phyloP scores from a whole-genome alignment of 768 basidiomycete genomes.

The Leccinum imitatum region DNA sequence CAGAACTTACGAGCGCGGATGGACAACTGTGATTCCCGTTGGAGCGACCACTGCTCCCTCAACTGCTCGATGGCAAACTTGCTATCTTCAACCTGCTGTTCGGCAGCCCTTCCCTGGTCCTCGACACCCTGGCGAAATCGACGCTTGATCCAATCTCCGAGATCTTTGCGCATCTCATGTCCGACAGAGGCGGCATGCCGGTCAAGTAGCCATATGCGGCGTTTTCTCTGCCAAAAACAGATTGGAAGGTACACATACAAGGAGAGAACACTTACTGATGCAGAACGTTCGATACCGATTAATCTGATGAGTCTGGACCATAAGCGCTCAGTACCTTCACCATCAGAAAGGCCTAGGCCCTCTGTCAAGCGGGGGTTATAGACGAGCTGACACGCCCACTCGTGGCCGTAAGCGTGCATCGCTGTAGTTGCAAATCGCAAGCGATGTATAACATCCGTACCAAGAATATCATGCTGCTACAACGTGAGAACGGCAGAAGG shows the following conservation, averaged over 20 bases:
- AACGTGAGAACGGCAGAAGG: neutral
- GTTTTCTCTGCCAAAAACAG: neutral
- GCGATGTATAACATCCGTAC: neutral
- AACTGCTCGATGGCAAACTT: too few species aligned
- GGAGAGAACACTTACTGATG: constrained; percentile 25
- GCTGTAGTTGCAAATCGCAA: neutral
- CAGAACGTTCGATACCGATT: constrained; percentile 33
- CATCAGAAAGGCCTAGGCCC: neutral
- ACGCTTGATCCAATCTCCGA: too few species aligned
- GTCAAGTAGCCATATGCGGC: too few species aligned
- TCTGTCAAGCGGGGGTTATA: neutral
- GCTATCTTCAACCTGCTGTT: too few species aligned
- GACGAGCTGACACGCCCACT: neutral
- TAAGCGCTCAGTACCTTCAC: constrained; percentile 17
- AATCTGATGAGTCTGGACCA: constrained; percentile 37
- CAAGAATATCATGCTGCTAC: neutral
- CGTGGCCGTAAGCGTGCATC: neutral
- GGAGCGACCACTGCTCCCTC: too few species aligned
- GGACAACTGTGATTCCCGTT: too few species aligned
- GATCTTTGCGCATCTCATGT: too few species aligned
- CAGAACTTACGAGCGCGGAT: too few species aligned
- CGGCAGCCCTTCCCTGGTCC: too few species aligned
- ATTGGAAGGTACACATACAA: neutral
- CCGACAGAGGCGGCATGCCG: too few species aligned
- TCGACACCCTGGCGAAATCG: too few species aligned